Conservation (phyloP, 345 rosid genomes). For the Zanthoxylum bungeanum region DNA sequence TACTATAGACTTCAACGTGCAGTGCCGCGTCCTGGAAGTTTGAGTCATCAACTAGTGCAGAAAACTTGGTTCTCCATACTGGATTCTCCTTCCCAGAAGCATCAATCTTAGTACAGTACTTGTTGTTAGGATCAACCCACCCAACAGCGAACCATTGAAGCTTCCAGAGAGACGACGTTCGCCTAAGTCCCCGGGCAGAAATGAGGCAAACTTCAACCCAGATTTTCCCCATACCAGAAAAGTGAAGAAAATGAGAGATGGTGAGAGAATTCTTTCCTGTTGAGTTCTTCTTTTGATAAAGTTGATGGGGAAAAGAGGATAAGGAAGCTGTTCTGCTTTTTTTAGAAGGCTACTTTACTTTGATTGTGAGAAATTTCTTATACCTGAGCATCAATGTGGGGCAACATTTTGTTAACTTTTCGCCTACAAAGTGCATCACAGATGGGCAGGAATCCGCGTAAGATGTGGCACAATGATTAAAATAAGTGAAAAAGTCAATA, state of each 20-base stretch:
- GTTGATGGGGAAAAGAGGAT: slow-evolving; percentile 3
- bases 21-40: slow-evolving; percentile 40
- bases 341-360: slow-evolving; percentile 30
- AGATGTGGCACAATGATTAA: slow-evolving; percentile 3
- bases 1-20: slow-evolving; percentile 71
- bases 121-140: slow-evolving; percentile 80
- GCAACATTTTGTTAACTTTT: slow-evolving; percentile 18
- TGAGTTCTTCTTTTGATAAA: slow-evolving; percentile 20
- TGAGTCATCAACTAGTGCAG: slow-evolving; percentile 50
- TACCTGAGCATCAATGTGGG: slow-evolving; percentile 11
- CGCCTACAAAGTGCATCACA: slow-evolving; percentile 21
- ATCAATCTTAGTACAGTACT: slow-evolving; percentile 81
- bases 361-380: neutral
- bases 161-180: slow-evolving; percentile 66
- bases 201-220: slow-evolving; percentile 66
- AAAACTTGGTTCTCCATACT: slow-evolving; percentile 79
- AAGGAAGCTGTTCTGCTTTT: neutral
- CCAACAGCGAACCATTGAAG: slow-evolving; percentile 95
- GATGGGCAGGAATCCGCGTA: slow-evolving; percentile 25
- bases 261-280: neutral
- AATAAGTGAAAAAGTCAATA: neutral
- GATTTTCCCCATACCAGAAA: slow-evolving; percentile 57
- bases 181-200: slow-evolving; percentile 74
- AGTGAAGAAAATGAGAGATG: slow-evolving; percentile 8
- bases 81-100: slow-evolving; percentile 68